phyloP scores from a whole-genome alignment of 2,329 filamentous ascomycete species.

The Stemphylium lycopersici region DNA sequence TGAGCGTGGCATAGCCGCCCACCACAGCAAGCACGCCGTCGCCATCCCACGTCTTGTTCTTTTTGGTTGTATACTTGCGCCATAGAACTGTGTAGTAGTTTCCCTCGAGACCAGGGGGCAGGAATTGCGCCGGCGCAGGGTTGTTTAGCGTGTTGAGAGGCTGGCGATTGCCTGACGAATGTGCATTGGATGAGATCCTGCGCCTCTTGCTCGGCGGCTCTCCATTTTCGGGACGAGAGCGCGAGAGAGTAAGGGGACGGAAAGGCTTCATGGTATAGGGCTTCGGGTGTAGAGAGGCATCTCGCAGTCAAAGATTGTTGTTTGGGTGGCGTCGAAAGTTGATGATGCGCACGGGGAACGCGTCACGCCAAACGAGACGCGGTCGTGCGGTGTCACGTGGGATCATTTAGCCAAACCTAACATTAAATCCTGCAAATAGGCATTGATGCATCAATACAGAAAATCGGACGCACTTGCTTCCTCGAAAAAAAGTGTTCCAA shows the following conservation, averaged over 20 bases:
- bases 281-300: not conserved
- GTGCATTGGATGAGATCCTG: conserved; percentile 45
- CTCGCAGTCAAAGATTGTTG: not conserved
- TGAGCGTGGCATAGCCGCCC: conserved; percentile 64
- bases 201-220: conserved; percentile 52
- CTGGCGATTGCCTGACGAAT: conserved; percentile 34
- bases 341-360: not conserved
- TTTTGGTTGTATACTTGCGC: conserved; percentile 73
- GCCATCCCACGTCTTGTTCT: conserved; percentile 79
- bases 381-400: conserved; percentile 23
- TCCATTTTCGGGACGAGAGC: conserved; percentile 23
- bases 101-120: conserved; percentile 34
- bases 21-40: conserved; percentile 68
- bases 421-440: not conserved
- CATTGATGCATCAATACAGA: not conserved
- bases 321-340: not conserved
- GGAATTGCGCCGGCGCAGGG: conserved; percentile 23
- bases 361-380: conserved; percentile 17
- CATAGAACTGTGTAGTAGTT: conserved; percentile 55
- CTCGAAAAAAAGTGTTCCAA: not conserved
- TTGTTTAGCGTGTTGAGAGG: conserved; percentile 38
- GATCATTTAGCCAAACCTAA: not conserved
- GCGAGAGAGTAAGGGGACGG: conserved; percentile 41
- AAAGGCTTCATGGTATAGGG: conserved; percentile 43
- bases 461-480: not conserved